phyloP scores from a whole-genome alignment of 1,284 basidiomycete species.

The Leccinum subspadiceum region DNA sequence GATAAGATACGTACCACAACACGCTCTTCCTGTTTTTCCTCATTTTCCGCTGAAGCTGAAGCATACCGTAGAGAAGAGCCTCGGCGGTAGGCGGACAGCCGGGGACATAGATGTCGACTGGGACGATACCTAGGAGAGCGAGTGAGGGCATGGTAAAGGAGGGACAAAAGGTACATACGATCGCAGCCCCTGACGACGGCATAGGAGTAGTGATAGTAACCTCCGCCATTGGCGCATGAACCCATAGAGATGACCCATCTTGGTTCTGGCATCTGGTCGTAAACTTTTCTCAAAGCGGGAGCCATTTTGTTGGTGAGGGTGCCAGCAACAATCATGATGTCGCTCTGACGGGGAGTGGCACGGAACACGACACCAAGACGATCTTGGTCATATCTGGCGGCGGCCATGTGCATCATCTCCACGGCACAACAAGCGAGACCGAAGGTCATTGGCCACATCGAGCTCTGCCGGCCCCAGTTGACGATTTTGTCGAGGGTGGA shows the following conservation, averaged over 20 bases:
- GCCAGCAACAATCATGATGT: slow-evolving; percentile 99
- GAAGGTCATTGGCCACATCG: slow-evolving; percentile 99
- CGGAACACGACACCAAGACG: slow-evolving; percentile 97
- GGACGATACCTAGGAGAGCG: slow-evolving; percentile 74
- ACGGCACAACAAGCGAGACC: slow-evolving; percentile 99
- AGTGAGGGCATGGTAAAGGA: background rate
- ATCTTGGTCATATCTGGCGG: slow-evolving; percentile 98
- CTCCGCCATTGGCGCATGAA: slow-evolving; percentile 97
- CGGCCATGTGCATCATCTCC: slow-evolving; percentile 99
- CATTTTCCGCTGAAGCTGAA: slow-evolving; percentile 98
- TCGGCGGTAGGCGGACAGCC: slow-evolving; percentile 95
- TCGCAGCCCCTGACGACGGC: slow-evolving; percentile 99
- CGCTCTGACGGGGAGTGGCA: slow-evolving; percentile 95
- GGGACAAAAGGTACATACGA: slow-evolving; percentile 50
- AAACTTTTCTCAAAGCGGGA: slow-evolving; percentile 91
- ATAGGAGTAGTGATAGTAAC: slow-evolving; percentile 99
- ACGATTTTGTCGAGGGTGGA: slow-evolving; percentile 95
- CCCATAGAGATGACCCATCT: slow-evolving; percentile 99
- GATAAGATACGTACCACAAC: slow-evolving; percentile 67
- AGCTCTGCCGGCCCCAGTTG: slow-evolving; percentile 97
- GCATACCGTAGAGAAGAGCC: slow-evolving; percentile 91
- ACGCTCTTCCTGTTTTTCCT: slow-evolving; percentile 86
- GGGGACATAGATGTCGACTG: slow-evolving; percentile 96
- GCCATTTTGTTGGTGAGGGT: slow-evolving; percentile 99
- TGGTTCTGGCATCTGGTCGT: slow-evolving; percentile 97